Percentiles rank a stretch among this genome's conserved stretches.
These are phyloP conservation scores for Penicillium sp. DNA, from an alignment of 2,329 filamentous ascomycete genomes.

Conservation along the genomic window DNA sequence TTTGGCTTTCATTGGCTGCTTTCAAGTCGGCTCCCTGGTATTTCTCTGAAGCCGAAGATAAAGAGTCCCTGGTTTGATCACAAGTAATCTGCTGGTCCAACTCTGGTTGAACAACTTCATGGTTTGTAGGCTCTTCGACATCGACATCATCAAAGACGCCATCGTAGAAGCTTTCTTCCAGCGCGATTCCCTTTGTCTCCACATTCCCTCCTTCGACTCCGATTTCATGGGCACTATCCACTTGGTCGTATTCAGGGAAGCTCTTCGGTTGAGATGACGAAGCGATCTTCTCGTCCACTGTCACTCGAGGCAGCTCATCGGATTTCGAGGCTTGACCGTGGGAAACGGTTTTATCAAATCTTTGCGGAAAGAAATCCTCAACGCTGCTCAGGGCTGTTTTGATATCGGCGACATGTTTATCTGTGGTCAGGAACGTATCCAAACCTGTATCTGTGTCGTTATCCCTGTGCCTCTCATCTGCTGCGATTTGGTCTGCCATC, in stretches of 20 bases:
- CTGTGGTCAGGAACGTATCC: slow-evolving; percentile 62
- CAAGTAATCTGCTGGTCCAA: not conserved
- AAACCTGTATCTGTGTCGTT: slow-evolving; percentile 55
- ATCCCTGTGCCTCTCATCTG: slow-evolving; percentile 59
- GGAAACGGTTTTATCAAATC: slow-evolving; percentile 44
- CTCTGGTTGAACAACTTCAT: not conserved
- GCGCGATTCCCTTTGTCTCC: not conserved
- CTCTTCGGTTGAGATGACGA: slow-evolving; percentile 46
- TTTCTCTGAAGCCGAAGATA: not conserved
- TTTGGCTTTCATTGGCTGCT: not conserved
- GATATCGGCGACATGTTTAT: slow-evolving; percentile 59
- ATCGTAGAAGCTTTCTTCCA: slow-evolving; percentile 27
- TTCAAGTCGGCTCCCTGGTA: not conserved
- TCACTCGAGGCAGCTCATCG: slow-evolving; percentile 36
- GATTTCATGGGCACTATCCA: slow-evolving; percentile 19
- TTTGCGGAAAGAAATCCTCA: slow-evolving; percentile 78
- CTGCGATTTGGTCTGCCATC: slow-evolving; percentile 63
- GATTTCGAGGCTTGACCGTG: slow-evolving; percentile 15
- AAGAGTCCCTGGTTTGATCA: not conserved
- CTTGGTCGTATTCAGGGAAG: slow-evolving; percentile 44
- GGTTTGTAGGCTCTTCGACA: not conserved
- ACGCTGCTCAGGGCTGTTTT: slow-evolving; percentile 80
- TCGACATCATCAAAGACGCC: slow-evolving; percentile 19
- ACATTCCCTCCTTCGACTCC: slow-evolving; percentile 12
- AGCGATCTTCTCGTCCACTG: slow-evolving; percentile 66